Evolutionary conservation across 1,139 yeast species (phyloP).

Genomic region (Citeromyces siamensis): DNA sequence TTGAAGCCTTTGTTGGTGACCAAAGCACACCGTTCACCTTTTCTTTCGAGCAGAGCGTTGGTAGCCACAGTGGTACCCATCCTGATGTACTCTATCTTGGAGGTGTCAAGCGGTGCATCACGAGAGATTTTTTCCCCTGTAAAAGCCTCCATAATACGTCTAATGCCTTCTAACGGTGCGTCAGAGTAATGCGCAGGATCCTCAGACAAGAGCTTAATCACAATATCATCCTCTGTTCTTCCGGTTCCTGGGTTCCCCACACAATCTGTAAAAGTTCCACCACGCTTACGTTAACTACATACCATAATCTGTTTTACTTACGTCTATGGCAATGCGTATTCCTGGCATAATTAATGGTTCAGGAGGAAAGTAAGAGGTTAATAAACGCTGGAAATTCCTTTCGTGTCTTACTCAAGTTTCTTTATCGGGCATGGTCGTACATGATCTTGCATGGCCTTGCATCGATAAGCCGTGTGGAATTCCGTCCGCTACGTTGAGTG

Average conservation of each 20-base stretch:
- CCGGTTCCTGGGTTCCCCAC: conserved; percentile 32
- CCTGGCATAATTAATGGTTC: not conserved
- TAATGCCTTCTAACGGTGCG: conserved; percentile 86
- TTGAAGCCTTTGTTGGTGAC: conserved; percentile 55
- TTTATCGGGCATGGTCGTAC: too few species aligned
- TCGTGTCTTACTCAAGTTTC: too few species aligned
- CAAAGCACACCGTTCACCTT: conserved; percentile 54
- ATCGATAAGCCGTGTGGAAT: too few species aligned
- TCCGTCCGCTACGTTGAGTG: too few species aligned
- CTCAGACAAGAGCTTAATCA: conserved; percentile 64
- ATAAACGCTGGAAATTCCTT: too few species aligned
- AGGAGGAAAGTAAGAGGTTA: too few species aligned
- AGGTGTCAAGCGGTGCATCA: conserved; percentile 25
- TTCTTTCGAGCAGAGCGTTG: conserved; percentile 53
- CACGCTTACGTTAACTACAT: conserved; percentile 14
- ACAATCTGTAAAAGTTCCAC: conserved; percentile 88
- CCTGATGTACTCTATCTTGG: conserved; percentile 42
- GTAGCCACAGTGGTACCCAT: conserved; percentile 83
- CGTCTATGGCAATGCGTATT: conserved; percentile 1
- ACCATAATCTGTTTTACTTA: not conserved
- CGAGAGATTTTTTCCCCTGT: conserved; percentile 39
- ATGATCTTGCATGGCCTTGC: too few species aligned
- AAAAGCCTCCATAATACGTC: conserved; percentile 57
- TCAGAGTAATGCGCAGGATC: conserved; percentile 80
- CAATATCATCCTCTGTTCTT: conserved; percentile 30